phyloP scores from a whole-genome alignment of 1,139 yeast genomes.

The Diutina neorugosa region DNA sequence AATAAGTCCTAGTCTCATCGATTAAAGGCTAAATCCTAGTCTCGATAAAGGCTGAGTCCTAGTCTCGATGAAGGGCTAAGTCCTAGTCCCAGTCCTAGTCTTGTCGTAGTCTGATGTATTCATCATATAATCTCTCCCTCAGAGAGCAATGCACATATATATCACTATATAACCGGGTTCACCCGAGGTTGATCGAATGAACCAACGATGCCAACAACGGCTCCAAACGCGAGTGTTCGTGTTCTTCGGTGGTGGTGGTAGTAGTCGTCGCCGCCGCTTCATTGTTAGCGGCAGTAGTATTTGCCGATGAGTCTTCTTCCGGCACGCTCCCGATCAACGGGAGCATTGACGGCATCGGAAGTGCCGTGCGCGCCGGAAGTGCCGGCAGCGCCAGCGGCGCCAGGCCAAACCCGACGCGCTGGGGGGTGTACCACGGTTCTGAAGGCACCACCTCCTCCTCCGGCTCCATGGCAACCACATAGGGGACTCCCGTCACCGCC shows the following conservation, averaged over 20 bases:
- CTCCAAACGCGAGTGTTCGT: conserved; percentile 3
- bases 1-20: no score
- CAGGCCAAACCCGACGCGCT: neutral
- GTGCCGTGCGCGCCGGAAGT: neutral
- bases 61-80: no score
- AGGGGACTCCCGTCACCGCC: conserved; percentile 16
- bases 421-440: neutral
- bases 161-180: neutral
- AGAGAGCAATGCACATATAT: neutral
- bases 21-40: no score
- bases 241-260: neutral
- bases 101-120: no score
- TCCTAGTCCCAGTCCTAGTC: no score
- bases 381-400: conserved; percentile 1
- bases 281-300: neutral
- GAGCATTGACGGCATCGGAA: neutral
- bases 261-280: neutral
- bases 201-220: conserved; percentile 27
- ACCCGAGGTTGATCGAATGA: conserved; percentile 26
- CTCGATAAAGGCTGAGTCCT: no score
- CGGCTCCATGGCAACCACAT: conserved; percentile 4
- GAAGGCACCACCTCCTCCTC: neutral
- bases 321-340: neutral
- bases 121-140: no score
- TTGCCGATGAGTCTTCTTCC: neutral